Evolutionary conservation across 2,329 filamentous ascomycete species (phyloP), one percentile per base, ranked within the genome.

Genomic region (Stachybotrys elegans): DNA sequence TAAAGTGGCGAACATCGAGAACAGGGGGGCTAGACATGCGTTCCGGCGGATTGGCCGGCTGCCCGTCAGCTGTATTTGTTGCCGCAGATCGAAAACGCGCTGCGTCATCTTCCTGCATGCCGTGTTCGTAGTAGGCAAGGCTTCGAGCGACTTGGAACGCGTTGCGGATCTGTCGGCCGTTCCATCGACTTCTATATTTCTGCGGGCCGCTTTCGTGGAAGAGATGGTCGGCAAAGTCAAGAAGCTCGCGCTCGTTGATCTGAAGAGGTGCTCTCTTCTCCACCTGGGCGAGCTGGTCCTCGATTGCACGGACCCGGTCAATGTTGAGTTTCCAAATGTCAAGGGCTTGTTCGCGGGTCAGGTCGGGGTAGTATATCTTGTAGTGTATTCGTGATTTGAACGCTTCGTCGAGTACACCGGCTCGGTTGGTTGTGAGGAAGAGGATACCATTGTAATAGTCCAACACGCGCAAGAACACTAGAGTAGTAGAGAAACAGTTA

Each of bases 121-220:
- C 35, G n/a, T 21, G 35, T 19, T 37, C 35, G 20, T 37, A 37
- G 35, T 37, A 37, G 9, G 35, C 35, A 20, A 37, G 35, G n/a
- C 35, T 37, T 6, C 35, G 35, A 6, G 36, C 36, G 20, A 39
- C 22, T 22, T 39, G 36, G 20, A 39, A 39, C 11, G 36, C 36
- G 36, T 39, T 39, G 22, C 36, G 36, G n/a, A 39, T 39, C 12
- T 39, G 36, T 22, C 36, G 36, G 20, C 36, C 36, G 20, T 39
- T 39, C 36, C 36, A 39, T 14, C 36, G 8, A 21, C n/a, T 39
- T 39, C 13, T 21, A 14, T 14, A 14, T 39, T 12, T 39, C 12
- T 22, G 35, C 6, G 16, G 16, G 19, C 13, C 20, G 35, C 20
- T 21, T 19, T 39, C 22, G n/a, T 22, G 22, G 13, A 22, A 39